phyloP scores from a whole-genome alignment of 2,329 filamentous ascomycete species.

The Ilyonectria sp. region DNA sequence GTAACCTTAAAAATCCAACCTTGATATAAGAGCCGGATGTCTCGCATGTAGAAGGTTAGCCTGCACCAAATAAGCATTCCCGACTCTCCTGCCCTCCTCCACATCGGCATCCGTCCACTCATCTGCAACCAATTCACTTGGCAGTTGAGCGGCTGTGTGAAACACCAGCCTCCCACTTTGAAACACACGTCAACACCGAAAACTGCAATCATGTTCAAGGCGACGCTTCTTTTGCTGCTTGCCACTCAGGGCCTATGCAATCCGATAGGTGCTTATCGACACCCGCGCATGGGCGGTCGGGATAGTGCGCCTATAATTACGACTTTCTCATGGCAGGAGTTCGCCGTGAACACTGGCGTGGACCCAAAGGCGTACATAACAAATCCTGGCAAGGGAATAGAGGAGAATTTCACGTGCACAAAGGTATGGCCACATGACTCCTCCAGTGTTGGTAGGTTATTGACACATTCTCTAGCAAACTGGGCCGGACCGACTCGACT shows the following conservation, averaged over 20 bases:
- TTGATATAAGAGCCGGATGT: constrained; percentile 7
- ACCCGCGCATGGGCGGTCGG: not conserved
- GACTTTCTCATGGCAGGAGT: constrained; percentile 32
- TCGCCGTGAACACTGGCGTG: constrained; percentile 35
- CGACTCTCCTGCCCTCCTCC: not conserved
- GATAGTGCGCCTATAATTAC: constrained; percentile 2
- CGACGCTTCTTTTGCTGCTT: constrained; percentile 11
- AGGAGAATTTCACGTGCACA: constrained; percentile 38
- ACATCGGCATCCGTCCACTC: not conserved
- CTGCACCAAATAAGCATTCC: not conserved
- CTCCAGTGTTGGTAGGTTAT: not conserved
- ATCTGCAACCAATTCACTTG: constrained; percentile 1
- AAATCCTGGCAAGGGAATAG: not conserved
- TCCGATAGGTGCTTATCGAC: not conserved
- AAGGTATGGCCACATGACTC: constrained; percentile 16
- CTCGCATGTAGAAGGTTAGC: not conserved
- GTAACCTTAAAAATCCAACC: not conserved
- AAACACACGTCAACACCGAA: not conserved
- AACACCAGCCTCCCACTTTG: not conserved
- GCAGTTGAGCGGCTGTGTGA: not conserved
- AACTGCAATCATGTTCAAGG: constrained; percentile 26
- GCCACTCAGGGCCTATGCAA: constrained; percentile 6
- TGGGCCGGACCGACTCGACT: constrained; percentile 38
- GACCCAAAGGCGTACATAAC: constrained; percentile 30
- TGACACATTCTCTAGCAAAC: constrained; percentile 23